Percentiles rank a stretch among this genome's conserved stretches.
Conservation (phyloP, 306 rosid species). For the Cucumis cinereus region DNA sequence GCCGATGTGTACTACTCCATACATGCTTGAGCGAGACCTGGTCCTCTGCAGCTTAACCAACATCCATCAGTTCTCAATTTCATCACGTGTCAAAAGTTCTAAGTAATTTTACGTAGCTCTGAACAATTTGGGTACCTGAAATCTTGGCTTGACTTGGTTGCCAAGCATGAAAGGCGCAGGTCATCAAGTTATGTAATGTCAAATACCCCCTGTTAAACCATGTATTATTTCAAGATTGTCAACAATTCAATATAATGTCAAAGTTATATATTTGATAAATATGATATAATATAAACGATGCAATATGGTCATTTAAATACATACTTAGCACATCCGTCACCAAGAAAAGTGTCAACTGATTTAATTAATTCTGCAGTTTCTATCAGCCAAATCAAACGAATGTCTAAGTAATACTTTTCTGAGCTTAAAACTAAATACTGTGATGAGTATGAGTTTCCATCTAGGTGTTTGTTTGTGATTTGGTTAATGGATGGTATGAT, state of each 20-base stretch:
- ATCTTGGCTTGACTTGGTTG: neutral
- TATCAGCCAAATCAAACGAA: neutral
- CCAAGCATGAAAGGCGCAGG: neutral
- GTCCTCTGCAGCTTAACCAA: neutral
- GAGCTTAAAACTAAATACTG: neutral
- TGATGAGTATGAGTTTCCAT: neutral
- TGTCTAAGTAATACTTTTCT: neutral
- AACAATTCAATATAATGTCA: neutral
- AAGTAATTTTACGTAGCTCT: neutral
- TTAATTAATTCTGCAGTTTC: neutral
- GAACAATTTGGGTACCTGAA: neutral
- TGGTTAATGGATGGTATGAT: neutral
- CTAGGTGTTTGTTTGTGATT: neutral
- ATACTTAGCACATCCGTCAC: neutral
- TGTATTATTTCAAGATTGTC: neutral
- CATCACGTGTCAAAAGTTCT: neutral
- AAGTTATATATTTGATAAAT: neutral
- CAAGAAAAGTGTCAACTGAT: neutral
- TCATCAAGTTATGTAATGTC: neutral
- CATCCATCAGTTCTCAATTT: neutral
- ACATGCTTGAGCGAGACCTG: neutral
- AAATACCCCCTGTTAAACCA: neutral
- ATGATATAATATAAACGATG: neutral
- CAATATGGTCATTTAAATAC: neutral
- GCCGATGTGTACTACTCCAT: neutral